Conservation (phyloP, 768 basidiomycete species). For the Dendrothele bispora region DNA sequence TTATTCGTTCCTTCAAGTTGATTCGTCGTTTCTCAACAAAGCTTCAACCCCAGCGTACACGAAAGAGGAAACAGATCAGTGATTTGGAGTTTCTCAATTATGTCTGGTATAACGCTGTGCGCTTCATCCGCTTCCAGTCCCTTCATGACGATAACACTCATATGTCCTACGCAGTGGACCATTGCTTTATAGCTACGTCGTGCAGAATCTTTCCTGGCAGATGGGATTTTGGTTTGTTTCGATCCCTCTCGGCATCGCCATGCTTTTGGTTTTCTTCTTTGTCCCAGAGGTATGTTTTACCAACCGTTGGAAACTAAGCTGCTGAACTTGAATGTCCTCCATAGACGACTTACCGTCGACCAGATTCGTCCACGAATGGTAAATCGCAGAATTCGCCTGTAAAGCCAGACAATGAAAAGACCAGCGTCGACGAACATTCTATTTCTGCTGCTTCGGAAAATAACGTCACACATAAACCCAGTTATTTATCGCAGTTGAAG, state of each 20-base stretch:
- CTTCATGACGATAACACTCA: not conserved
- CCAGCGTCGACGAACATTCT: too few relatives aligned
- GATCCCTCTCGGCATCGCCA: constrained; percentile 37
- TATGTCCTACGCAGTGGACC: constrained; percentile 30
- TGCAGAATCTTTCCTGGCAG: constrained; percentile 41
- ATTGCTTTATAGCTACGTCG: constrained; percentile 46
- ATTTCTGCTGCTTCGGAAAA: constrained; percentile 8
- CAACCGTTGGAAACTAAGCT: not conserved
- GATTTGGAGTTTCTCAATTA: constrained; percentile 46
- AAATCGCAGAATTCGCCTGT: too few relatives aligned
- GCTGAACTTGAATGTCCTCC: not conserved
- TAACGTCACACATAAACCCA: constrained; percentile 13
- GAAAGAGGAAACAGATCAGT: constrained; percentile 42
- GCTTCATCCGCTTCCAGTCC: constrained; percentile 10
- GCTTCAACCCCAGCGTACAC: constrained; percentile 30
- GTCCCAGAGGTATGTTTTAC: constrained; percentile 40
- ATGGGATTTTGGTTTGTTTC: constrained; percentile 50
- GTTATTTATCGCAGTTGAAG: constrained; percentile 33
- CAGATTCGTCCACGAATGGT: too few relatives aligned
- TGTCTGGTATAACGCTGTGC: constrained; percentile 42
- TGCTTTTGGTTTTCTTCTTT: constrained; percentile 40
- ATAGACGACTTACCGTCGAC: constrained; percentile 35
- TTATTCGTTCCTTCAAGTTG: not conserved
- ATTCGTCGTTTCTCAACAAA: not conserved
- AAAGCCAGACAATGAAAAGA: too few relatives aligned